Conservation (phyloP, 352 stramenopile species). For the Phytophthora sansomeana region DNA sequence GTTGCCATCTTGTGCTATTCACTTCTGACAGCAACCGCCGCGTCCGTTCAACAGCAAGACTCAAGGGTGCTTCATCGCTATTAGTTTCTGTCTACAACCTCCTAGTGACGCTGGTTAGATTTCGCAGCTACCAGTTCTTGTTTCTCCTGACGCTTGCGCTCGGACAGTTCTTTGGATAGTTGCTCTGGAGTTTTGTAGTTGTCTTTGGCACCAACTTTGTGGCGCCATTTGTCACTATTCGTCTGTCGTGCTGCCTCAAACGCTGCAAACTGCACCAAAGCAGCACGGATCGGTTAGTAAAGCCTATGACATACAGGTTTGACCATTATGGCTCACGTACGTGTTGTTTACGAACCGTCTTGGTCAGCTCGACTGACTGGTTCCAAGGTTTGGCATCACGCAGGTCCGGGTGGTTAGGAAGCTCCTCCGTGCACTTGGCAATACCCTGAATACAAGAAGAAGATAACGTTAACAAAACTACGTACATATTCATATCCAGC, state of each 20-base stretch:
- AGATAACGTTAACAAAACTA: background rate
- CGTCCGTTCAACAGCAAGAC: conserved; percentile 41
- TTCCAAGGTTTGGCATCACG: conserved; percentile 71
- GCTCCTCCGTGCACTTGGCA: conserved; percentile 76
- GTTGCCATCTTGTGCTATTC: conserved; percentile 48
- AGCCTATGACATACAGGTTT: conserved; percentile 7
- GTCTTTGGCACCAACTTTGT: conserved; percentile 37
- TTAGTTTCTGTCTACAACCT: conserved; percentile 3
- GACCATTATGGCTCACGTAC: conserved; percentile 27
- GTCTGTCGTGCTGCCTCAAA: conserved; percentile 41
- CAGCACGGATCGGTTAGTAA: conserved; percentile 15
- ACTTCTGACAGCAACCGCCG: conserved; percentile 35
- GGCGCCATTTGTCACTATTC: conserved; percentile 64
- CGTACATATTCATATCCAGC: background rate
- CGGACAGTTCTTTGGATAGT: conserved; percentile 56
- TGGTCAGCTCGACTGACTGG: conserved; percentile 59
- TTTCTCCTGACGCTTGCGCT: conserved; percentile 61
- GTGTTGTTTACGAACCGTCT: conserved; percentile 53
- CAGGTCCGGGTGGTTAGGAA: conserved; percentile 79
- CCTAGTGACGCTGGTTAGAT: conserved; percentile 24
- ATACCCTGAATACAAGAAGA: conserved; percentile 45
- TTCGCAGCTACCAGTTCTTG: conserved; percentile 27
- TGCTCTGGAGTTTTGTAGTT: conserved; percentile 70
- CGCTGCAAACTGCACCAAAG: conserved; percentile 39
- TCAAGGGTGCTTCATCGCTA: conserved; percentile 3